Evolutionary conservation across 345 rosid genomes (phyloP), one percentile per base, ranked within the genome.

Genomic region (Raphanus raphanistrum): DNA sequence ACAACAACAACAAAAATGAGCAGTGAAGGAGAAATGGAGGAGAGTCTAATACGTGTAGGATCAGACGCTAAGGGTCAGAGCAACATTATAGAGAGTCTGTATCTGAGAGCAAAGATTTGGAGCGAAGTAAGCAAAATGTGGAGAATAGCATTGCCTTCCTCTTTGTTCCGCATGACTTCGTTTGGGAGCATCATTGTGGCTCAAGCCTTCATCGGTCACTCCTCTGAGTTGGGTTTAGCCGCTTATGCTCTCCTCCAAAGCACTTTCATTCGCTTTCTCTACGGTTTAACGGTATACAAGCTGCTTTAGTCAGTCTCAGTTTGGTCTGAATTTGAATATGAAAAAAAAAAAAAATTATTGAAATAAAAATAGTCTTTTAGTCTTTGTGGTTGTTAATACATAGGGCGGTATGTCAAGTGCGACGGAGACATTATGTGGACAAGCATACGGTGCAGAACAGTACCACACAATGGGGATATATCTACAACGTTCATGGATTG

Each of bases 181-280:
- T 89, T 84, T 65, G 89, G 90, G 4, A 77, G 84, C 66, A 79
- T 87, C 13, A 85, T 87, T 50, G 83, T 89, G 13, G 87, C 90
- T 12, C 92, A 87, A 50, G 88, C 87, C 10, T 89, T 89, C 74
- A 85, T 89, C 1, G 90, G 90, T 13, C 90, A 82, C 50, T 73
- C 87, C 28, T 75, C 84, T 8, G 66, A 78, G 11, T 11, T 82
- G 0, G 82, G 88, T 57, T 83, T 89, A 13, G 85, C 92, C 0
- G 88, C 85, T 63, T 89, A 84, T 11, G 92, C 92, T 8, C 90
- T 89, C 43, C 79, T 89, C 4, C 92, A 85, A 76, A 81, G 86
- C 76, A 80, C 84, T 2, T 80, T 81, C 21, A 13, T 89, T 12
- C 80, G 89, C 57, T 89, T 89, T 73, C 83, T 84, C 36, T 82